phyloP scores from a whole-genome alignment of 345 rosid species.

The Erysimum cheiranthoides region DNA sequence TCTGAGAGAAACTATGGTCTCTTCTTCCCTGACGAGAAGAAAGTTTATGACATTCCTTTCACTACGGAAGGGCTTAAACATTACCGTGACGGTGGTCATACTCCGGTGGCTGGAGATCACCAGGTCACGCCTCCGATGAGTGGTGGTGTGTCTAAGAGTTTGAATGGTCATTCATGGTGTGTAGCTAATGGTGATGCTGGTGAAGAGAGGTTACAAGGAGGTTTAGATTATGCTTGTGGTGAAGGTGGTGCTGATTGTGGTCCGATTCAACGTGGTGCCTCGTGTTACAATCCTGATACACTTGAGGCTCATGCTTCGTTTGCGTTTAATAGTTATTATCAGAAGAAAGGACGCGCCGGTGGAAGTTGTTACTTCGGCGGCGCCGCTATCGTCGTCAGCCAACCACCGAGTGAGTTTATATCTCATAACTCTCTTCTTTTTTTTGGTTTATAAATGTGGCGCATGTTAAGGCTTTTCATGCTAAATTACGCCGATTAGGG shows the following conservation, averaged over 20 bases:
- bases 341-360: conserved; percentile 67
- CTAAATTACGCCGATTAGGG: conserved; percentile 15
- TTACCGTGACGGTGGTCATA: conserved; percentile 46
- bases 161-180: conserved; percentile 72
- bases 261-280: conserved; percentile 71
- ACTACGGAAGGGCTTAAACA: conserved; percentile 62
- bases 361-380: conserved; percentile 92
- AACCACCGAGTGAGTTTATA: conserved; percentile 77
- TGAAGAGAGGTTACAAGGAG: conserved; percentile 67
- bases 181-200: conserved; percentile 75
- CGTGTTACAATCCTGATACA: conserved; percentile 78
- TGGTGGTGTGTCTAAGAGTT: conserved; percentile 62
- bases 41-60: conserved; percentile 85
- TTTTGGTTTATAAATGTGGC: background rate
- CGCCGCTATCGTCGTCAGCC: conserved; percentile 77
- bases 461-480: background rate
- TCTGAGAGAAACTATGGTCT: conserved; percentile 96
- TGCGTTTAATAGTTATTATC: conserved; percentile 93
- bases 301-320: conserved; percentile 92
- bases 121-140: conserved; percentile 42
- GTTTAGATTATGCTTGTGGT: conserved; percentile 84
- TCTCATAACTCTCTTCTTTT: background rate
- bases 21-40: conserved; percentile 74
- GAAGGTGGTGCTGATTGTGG: conserved; percentile 89
- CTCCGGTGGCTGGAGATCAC: conserved; percentile 45